A percentile compares a stretch with the other conserved stretches of the same genome.
phyloP scores from a whole-genome alignment of 257 asterid species.

The Buddleja alternifolia region DNA sequence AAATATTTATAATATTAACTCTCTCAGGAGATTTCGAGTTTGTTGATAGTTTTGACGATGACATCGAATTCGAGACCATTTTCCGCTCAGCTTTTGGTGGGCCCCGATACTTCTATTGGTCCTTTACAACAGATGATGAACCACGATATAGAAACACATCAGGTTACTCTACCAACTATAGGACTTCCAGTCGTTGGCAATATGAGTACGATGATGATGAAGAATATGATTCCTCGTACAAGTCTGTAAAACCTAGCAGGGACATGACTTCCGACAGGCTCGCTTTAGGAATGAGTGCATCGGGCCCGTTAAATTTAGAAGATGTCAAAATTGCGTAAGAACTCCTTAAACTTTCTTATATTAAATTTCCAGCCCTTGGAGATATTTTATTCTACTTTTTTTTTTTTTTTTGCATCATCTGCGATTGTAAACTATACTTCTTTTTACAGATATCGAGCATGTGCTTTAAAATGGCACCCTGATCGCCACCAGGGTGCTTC shows the following conservation, averaged over 20 bases:
- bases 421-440: constrained; percentile 10
- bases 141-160: constrained; percentile 56
- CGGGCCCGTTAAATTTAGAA: constrained; percentile 79
- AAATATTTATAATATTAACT: constrained; percentile 3
- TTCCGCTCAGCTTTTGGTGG: constrained; percentile 69
- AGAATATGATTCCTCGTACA: constrained; percentile 56
- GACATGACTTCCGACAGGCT: constrained; percentile 60
- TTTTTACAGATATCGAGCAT: constrained; percentile 71
- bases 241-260: constrained; percentile 35
- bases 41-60: constrained; percentile 55
- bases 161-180: constrained; percentile 45
- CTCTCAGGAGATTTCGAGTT: constrained; percentile 59
- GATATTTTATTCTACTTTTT: too few species aligned
- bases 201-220: constrained; percentile 46
- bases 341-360: constrained; percentile 18
- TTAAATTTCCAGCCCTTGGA: constrained; percentile 4
- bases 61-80: constrained; percentile 54
- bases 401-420: background rate
- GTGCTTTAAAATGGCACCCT: constrained; percentile 98
- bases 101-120: constrained; percentile 49
- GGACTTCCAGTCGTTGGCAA: constrained; percentile 41
- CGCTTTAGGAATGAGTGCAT: constrained; percentile 73
- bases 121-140: constrained; percentile 56
- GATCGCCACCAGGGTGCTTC: constrained; percentile 95
- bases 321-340: constrained; percentile 91